These are phyloP conservation scores for Hypoxylon perforatum DNA, from an alignment of 495 filamentous ascomycete species.

Conservation along the genomic window DNA sequence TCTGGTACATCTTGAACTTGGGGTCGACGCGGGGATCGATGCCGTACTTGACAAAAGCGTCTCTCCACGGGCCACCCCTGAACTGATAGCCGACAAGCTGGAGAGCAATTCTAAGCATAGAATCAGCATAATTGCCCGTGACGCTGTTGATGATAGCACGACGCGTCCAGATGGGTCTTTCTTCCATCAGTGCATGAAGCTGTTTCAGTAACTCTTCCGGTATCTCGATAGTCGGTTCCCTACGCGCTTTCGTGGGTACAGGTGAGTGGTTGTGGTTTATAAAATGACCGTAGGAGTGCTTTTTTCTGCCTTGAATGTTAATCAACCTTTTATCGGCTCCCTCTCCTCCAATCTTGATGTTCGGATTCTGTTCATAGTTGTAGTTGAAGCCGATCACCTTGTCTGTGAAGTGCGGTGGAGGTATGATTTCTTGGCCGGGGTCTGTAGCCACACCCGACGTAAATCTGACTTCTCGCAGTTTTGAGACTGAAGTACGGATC, in stretches of 20 bases:
- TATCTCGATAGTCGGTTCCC: constrained; percentile 59
- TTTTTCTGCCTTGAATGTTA: constrained; percentile 49
- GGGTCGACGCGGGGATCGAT: constrained; percentile 83
- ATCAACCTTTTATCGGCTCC: constrained; percentile 29
- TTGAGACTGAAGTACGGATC: constrained; percentile 60
- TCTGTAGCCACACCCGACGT: constrained; percentile 69
- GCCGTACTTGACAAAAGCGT: constrained; percentile 84
- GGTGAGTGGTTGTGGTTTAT: constrained; percentile 65
- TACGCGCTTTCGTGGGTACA: constrained; percentile 49
- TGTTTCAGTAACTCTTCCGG: constrained; percentile 65
- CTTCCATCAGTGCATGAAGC: constrained; percentile 69
- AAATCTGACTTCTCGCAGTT: constrained; percentile 79
- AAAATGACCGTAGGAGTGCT: constrained; percentile 70
- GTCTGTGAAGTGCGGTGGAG: constrained; percentile 79
- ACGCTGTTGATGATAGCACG: constrained; percentile 78
- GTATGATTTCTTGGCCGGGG: constrained; percentile 74
- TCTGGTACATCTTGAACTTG: constrained; percentile 84
- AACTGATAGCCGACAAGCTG: constrained; percentile 90
- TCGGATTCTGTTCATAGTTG: constrained; percentile 64
- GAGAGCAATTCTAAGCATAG: constrained; percentile 69
- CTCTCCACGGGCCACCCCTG: constrained; percentile 88
- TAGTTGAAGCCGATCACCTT: constrained; percentile 76
- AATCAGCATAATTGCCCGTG: constrained; percentile 55
- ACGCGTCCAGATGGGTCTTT: constrained; percentile 87
- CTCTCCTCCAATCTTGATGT: constrained; percentile 54